These are phyloP conservation scores for Penicillium nordicum DNA, from an alignment of 2,329 filamentous ascomycete species.

Conservation along the genomic window DNA sequence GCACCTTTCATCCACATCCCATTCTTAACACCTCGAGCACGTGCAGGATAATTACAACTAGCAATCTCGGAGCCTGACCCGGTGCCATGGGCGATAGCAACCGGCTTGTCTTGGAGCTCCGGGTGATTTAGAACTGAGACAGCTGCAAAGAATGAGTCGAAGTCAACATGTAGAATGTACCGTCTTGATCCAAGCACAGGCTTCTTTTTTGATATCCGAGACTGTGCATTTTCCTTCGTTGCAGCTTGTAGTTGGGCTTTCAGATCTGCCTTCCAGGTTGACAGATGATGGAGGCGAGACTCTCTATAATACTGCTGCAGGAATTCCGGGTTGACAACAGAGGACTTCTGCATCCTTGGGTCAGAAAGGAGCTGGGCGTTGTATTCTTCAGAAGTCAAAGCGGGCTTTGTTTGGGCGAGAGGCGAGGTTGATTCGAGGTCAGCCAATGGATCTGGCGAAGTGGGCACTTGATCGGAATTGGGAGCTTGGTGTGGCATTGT, in stretches of 20 bases:
- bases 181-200: constrained; percentile 62
- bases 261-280: constrained; percentile 92
- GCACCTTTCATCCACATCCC: constrained; percentile 99
- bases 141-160: constrained; percentile 97
- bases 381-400: constrained; percentile 84
- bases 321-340: constrained; percentile 88
- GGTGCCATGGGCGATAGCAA: constrained; percentile 81
- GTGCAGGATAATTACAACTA: constrained; percentile 92
- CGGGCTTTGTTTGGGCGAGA: constrained; percentile 28
- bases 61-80: constrained; percentile 91
- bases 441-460: not conserved
- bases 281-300: constrained; percentile 89
- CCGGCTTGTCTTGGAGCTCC: constrained; percentile 71
- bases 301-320: constrained; percentile 93
- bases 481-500: not conserved
- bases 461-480: not conserved
- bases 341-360: constrained; percentile 80
- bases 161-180: constrained; percentile 94
- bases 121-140: constrained; percentile 79
- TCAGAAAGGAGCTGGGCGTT: constrained; percentile 82
- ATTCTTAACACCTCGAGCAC: constrained; percentile 84
- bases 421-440: not conserved
- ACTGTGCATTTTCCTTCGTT: constrained; percentile 63
- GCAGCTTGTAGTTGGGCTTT: constrained; percentile 84
- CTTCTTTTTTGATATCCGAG: constrained; percentile 49